Evolutionary conservation across 768 basidiomycete genomes (phyloP).

Genomic region (Leccinum barrowsii): DNA sequence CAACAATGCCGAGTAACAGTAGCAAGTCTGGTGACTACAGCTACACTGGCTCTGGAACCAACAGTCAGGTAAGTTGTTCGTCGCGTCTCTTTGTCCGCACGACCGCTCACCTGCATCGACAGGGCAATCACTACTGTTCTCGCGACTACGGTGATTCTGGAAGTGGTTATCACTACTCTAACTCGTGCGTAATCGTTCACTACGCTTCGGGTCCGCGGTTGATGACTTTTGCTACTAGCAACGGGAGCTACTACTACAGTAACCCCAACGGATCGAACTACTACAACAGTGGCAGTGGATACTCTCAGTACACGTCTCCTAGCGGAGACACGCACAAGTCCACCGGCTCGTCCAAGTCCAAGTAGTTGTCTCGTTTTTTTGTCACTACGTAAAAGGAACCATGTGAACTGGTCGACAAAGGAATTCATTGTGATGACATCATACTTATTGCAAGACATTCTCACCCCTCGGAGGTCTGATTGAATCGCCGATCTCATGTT

Average conservation of each 20-base stretch:
- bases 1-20: conserved; percentile 15
- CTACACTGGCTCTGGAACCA: conserved; percentile 49
- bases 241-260: conserved; percentile 62
- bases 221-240: too few species aligned
- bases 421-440: background rate
- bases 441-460: background rate
- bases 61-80: conserved; percentile 39
- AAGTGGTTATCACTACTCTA: conserved; percentile 60
- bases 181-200: conserved; percentile 37
- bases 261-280: conserved; percentile 62
- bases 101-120: background rate
- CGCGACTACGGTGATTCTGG: conserved; percentile 44
- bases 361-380: conserved; percentile 10
- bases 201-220: background rate
- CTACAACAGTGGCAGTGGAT: conserved; percentile 48
- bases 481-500: too few species aligned
- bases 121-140: conserved; percentile 63
- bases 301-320: conserved; percentile 50
- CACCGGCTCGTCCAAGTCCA: conserved; percentile 24
- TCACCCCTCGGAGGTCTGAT: too few species aligned
- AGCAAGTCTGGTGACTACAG: conserved; percentile 32
- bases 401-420: background rate
- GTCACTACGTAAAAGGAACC: background rate
- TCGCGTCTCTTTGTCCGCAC: background rate
- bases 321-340: conserved; percentile 32